Conservation (phyloP, 495 filamentous ascomycete species). For the Penicillium crystallinum region DNA sequence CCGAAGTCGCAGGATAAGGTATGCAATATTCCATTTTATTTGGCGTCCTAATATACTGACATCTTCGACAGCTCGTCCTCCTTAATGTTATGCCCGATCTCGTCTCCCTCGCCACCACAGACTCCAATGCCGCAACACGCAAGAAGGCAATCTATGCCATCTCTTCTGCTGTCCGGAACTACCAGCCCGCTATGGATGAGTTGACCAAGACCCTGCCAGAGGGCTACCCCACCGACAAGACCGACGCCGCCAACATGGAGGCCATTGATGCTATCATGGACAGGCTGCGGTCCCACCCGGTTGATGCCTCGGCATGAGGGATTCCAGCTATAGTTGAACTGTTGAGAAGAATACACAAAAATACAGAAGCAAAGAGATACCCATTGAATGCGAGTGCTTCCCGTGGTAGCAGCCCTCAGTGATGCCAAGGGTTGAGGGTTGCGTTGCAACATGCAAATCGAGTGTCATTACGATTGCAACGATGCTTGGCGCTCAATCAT, state of each 20-base stretch:
- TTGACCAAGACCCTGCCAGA: conserved; percentile 58
- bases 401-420: neutral
- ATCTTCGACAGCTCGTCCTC: conserved; percentile 49
- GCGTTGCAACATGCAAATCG: neutral
- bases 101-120: conserved; percentile 56
- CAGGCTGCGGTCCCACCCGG: conserved; percentile 52
- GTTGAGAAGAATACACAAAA: neutral
- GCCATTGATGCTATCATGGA: conserved; percentile 68
- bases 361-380: neutral
- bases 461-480: neutral
- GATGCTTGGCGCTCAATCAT: neutral
- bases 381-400: neutral
- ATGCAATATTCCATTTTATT: conserved; percentile 13
- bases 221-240: conserved; percentile 52
- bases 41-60: conserved; percentile 13
- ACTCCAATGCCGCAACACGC: conserved; percentile 59
- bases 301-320: conserved; percentile 24
- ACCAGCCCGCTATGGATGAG: conserved; percentile 66
- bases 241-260: conserved; percentile 82
- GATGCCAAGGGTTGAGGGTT: neutral
- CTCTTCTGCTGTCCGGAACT: conserved; percentile 78
- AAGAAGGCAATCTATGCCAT: conserved; percentile 86
- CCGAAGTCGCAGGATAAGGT: conserved; percentile 70
- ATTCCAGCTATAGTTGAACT: neutral
- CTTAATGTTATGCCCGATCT: conserved; percentile 66